Evolutionary conservation across 2,329 filamentous ascomycete species (phyloP).

Genomic region (Aspergillus sp.): DNA sequence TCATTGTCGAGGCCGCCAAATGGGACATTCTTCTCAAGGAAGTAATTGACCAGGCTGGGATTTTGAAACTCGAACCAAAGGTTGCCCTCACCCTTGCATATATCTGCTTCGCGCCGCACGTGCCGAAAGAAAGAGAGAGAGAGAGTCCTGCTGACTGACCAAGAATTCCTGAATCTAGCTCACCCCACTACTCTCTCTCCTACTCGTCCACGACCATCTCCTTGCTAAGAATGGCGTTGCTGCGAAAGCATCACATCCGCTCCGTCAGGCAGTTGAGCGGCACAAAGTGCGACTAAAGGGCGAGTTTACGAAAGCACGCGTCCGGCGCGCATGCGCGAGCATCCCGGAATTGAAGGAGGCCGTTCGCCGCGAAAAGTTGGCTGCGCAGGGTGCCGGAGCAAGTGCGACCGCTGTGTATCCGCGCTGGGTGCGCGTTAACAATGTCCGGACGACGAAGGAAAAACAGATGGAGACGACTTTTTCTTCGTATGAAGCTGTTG

Average conservation of each 20-base stretch:
- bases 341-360: conserved; percentile 60
- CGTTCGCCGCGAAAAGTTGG: conserved; percentile 36
- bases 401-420: conserved; percentile 56
- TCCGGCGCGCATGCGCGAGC: conserved; percentile 69
- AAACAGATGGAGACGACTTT: conserved; percentile 77
- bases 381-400: conserved; percentile 43
- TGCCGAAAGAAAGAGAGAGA: neutral
- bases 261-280: conserved; percentile 71
- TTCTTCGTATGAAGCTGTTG: conserved; percentile 58
- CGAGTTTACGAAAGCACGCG: conserved; percentile 76
- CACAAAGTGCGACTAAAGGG: conserved; percentile 79
- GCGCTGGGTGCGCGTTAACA: conserved; percentile 91
- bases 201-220: conserved; percentile 84
- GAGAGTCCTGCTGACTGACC: conserved; percentile 37
- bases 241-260: conserved; percentile 73
- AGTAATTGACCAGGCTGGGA: conserved; percentile 76
- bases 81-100: conserved; percentile 47
- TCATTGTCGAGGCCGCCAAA: conserved; percentile 84
- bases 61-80: conserved; percentile 81
- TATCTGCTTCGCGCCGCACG: neutral
- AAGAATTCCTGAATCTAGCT: conserved; percentile 56
- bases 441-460: conserved; percentile 68
- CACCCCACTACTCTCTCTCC: conserved; percentile 73
- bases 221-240: conserved; percentile 80
- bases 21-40: conserved; percentile 86